phyloP scores from a whole-genome alignment of 148 eudicot species.

The Cornus controversa region DNA sequence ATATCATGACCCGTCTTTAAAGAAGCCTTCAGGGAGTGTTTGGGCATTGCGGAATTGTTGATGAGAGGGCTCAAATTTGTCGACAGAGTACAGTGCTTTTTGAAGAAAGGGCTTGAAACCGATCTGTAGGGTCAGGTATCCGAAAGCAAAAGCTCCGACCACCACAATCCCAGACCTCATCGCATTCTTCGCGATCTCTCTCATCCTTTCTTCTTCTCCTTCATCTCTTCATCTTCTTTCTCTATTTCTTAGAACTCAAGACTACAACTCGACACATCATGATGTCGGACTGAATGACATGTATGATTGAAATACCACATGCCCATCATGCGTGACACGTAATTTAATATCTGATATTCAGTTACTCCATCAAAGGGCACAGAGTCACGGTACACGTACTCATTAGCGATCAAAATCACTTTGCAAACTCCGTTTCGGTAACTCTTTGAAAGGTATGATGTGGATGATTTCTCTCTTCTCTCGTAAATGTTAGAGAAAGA shows the following conservation, averaged over 20 bases:
- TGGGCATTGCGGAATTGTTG: no score
- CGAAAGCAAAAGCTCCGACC: slow-evolving; percentile 71
- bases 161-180: slow-evolving; percentile 79
- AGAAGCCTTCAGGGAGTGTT: background rate
- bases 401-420: no score
- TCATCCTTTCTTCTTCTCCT: slow-evolving; percentile 31
- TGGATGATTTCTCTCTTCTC: background rate
- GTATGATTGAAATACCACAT: no score
- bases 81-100: slow-evolving; percentile 36
- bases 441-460: background rate
- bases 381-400: no score
- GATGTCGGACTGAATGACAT: no score
- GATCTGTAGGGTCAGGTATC: slow-evolving; percentile 56
- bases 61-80: background rate
- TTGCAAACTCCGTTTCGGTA: no score
- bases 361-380: no score
- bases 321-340: no score
- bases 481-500: no score
- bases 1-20: background rate
- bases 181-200: slow-evolving; percentile 54
- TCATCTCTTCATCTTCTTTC: background rate
- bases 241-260: background rate
- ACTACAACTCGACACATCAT: no score
- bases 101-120: slow-evolving; percentile 71
- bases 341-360: no score